Base-by-base conservation (phyloP, 208 protist species). In the Naegleria gruberi region DNA sequence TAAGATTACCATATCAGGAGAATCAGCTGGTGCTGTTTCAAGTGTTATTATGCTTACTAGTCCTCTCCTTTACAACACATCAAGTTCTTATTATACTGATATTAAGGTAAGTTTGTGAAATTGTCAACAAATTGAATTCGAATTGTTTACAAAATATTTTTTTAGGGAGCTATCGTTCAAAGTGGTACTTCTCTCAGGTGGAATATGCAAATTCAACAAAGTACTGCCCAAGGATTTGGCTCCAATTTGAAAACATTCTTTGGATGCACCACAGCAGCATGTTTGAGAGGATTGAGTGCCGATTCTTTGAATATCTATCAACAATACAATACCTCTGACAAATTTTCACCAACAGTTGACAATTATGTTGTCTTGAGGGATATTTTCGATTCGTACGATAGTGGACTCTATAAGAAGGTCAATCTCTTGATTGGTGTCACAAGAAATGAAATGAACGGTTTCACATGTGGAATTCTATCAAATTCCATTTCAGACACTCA, bases 1-100 rank as follows among this genome's bases (percentile, higher is more conserved):
- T 37, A 40, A 89, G 12, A 55, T 92, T 42, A 90, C 90, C 10
- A 40, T 92, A 30, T 90, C 5, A 30, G 91, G 91, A 6, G 42
- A 91, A 40, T 77, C 41, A 4, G 37, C 57, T 44, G 91, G 91
- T 37, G 91, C 81, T 19, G 43, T 43, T 2, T 40, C 90, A 3
- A 47, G 91, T 12, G 0, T 42, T 7, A 6, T 91, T 55, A 65
- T 90, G 1, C 19, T 91, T 5, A 15, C 15, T 23, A 47, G 30
- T 23, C 87, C 87, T 23, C 12, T 65, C 4, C 51, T 65, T 1
- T 30, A 23, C 51, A 65, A 4, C 2, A 23, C 51, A 10, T n/a
- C n/a, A n/a, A n/a, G n/a, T n/a, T n/a, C n/a, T n/a, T n/a, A n/a
- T n/a, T n/a, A n/a, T n/a, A n/a, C n/a, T n/a, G n/a, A n/a, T n/a